Base-by-base conservation (phyloP, 768 basidiomycete genomes). In the Boletus rubroflammeus region DNA sequence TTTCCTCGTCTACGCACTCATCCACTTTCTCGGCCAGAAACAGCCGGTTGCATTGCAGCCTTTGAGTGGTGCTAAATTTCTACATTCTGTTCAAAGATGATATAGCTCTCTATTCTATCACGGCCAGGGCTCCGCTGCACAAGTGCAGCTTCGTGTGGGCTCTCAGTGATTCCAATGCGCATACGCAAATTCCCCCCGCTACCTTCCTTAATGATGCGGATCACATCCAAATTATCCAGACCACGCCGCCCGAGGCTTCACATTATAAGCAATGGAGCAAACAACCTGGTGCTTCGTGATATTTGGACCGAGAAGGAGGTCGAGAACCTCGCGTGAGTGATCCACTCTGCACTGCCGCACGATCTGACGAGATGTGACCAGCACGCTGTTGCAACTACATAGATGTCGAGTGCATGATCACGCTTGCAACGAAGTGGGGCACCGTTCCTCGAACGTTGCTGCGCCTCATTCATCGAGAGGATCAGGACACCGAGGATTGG, bases 71-170 rank as follows among this genome's bases (percentile, higher is more conserved):
- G n/a, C n/a, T n/a, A n/a, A n/a, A n/a, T n/a, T n/a, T 0, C 9
- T 55, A 55, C 8, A 1, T 19, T 1, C 14, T 50, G 19, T 50
- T 50, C 8, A 14, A 6, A 3, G 7, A 13, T 2, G 5, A 5
- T 8, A 11, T 23, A 1, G 2, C 26, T 14, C 0, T 3, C 9
- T 9, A 40, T 15, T 3, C 38, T 29, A 1, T 26, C 6, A 4
- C 0, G 0, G 1, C 9, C 0, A 5, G 0, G 0, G 0, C 0
- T 1, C 38, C 28, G 3, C 5, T 50, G 13, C 2, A 15, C 2
- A 1, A 10, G 5, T 19, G 25, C 6, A 4, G 0, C 2, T n/a
- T 36, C 4, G 25, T 49, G 3, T 49, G 47, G 47, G 47, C 26
- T 4, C 26, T 49, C n/a, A 19, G 10, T 6, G 47, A 39, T 7